Base-by-base conservation (phyloP, 352 stramenopile species). In the Labyrinthula sp. region DNA sequence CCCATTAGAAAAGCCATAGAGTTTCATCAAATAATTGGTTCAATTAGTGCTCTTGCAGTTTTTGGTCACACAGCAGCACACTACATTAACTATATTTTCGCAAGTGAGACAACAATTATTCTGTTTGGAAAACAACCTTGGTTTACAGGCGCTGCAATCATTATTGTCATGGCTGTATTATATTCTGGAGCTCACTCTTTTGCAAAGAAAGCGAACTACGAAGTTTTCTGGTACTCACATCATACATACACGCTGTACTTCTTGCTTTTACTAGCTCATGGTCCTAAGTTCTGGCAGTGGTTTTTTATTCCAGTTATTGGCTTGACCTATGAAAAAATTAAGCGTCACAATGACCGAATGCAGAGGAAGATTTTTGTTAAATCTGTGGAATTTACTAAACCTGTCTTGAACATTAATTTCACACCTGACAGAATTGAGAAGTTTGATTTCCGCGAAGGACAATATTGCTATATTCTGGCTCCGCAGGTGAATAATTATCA, bases 21-120 rank as follows among this genome's bases (percentile, higher is more conserved):
- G 27, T 61, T 67, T 29, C 60, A 67, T 49, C 66, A 66, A 39
- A 41, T 66, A 30, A 58, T 63, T 23, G n/a, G n/a, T n/a, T n/a
- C n/a, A n/a, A n/a, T n/a, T n/a, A n/a, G n/a, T n/a, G 60, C 59
- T 1, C 18, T 38, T 31, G 41, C 48, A 3, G 48, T 66, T 21
- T 34, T 56, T 23, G 55, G 35, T 1, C 60, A 67, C 48, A 57
- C 50, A 1, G 30, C 60, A 24, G 56, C 58, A 15, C 60, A 67
- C 50, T 43, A 60, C 24, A 31, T 67, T 30, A 67, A 67, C 46
- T 56, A 63, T 24, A 48, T 20, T 23, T 27, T 41, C 14, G 21
- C 27, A 2, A 33, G 38, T 20, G 33, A 54, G 23, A 35, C 37
- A 8, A 67, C 59, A 0, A 24, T 56, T 1, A 9, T 7, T 1